phyloP scores from a whole-genome alignment of 1,284 basidiomycete genomes.

The Cryptococcus wingfieldii region DNA sequence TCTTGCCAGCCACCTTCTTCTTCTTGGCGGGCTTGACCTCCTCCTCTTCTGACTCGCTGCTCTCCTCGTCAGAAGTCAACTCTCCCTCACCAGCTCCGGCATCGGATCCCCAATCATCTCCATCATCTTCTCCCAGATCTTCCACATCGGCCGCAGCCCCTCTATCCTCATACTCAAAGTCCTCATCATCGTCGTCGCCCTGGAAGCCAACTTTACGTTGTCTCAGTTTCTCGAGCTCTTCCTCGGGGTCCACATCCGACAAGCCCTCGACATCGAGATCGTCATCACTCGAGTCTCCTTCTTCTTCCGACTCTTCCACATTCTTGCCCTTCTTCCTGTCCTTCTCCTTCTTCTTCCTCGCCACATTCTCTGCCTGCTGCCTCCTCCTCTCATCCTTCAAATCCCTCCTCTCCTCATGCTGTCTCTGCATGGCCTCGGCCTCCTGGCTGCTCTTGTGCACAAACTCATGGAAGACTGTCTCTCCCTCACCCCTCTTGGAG shows the following conservation, averaged over 20 bases:
- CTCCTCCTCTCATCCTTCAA: slow-evolving; percentile 69
- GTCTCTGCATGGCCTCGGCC: slow-evolving; percentile 60
- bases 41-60: slow-evolving; percentile 36
- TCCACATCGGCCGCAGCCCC: slow-evolving; percentile 60
- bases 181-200: slow-evolving; percentile 41
- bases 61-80: slow-evolving; percentile 13
- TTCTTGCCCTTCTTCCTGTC: slow-evolving; percentile 24
- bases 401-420: slow-evolving; percentile 70
- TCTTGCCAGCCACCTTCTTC: slow-evolving; percentile 10
- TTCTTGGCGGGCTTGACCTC: slow-evolving; percentile 15
- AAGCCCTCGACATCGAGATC: slow-evolving; percentile 49
- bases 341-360: slow-evolving; percentile 56
- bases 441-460: slow-evolving; percentile 79
- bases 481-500: slow-evolving; percentile 59
- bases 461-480: slow-evolving; percentile 86
- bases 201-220: slow-evolving; percentile 25
- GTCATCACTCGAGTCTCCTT: slow-evolving; percentile 47
- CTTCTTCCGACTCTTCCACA: slow-evolving; percentile 44
- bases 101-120: slow-evolving; percentile 12
- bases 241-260: slow-evolving; percentile 46
- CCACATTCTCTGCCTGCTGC: slow-evolving; percentile 83
- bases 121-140: slow-evolving; percentile 51
- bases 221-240: slow-evolving; percentile 37
- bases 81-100: slow-evolving; percentile 13
- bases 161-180: slow-evolving; percentile 45